Conservation (phyloP, 2,329 filamentous ascomycete genomes). For the Nemania sp. region DNA sequence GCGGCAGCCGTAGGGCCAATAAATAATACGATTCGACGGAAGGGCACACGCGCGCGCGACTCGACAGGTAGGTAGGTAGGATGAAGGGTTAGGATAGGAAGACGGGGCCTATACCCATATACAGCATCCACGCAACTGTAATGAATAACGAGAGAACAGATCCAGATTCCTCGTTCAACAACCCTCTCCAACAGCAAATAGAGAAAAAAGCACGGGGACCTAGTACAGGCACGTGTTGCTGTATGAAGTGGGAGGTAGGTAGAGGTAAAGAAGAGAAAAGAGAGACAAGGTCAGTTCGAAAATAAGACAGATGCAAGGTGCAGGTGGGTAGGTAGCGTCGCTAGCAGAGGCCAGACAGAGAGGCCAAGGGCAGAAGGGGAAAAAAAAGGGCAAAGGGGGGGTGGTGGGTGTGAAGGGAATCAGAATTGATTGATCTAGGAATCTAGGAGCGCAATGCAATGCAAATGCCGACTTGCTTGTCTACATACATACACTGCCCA, state of each 20-base stretch:
- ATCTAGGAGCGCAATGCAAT: conserved; percentile 12
- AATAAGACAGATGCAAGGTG: conserved; percentile 18
- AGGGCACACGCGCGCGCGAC: conserved; percentile 31
- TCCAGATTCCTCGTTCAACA: conserved; percentile 27
- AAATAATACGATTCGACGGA: conserved; percentile 34
- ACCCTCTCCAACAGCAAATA: conserved; percentile 15
- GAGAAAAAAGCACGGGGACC: conserved; percentile 3
- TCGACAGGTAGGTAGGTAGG: conserved; percentile 24
- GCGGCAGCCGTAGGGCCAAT: conserved; percentile 37
- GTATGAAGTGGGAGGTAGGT: conserved; percentile 1
- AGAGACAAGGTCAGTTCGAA: conserved; percentile 12
- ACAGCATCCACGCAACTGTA: conserved; percentile 19
- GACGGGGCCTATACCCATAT: conserved; percentile 30
- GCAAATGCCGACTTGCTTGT: conserved; percentile 11
- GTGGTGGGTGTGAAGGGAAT: conserved; percentile 30
- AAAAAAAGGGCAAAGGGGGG: conserved; percentile 2
- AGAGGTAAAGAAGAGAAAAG: conserved; percentile 13
- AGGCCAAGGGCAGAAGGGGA: conserved; percentile 5
- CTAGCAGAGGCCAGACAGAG: conserved; percentile 20
- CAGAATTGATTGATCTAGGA: not conserved
- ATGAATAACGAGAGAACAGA: conserved; percentile 18
- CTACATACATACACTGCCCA: not conserved
- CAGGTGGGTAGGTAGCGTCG: conserved; percentile 15
- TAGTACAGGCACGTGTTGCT: conserved; percentile 2
- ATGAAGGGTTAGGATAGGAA: conserved; percentile 8